Percentiles rank a stretch among this genome's conserved stretches.
Evolutionary conservation across 176 grass and related monocot species (phyloP).

Genomic region (Otatea glauca): DNA sequence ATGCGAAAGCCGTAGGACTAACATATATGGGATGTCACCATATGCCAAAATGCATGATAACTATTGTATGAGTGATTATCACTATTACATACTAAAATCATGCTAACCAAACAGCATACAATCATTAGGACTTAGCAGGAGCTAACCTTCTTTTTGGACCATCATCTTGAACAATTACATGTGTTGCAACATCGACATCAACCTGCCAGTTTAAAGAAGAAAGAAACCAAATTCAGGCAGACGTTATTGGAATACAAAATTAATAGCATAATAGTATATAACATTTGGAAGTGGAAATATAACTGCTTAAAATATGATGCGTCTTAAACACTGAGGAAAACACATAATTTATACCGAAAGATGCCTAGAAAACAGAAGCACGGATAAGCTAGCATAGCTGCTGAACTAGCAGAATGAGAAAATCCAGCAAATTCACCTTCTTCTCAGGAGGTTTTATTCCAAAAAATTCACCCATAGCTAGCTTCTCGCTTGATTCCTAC

Average conservation of each 20-base stretch:
- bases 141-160: conserved; percentile 91
- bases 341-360: not conserved
- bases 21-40: conserved; percentile 12
- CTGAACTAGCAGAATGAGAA: conserved; percentile 39
- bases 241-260: not conserved
- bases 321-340: conserved; percentile 14
- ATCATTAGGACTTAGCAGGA: conserved; percentile 33
- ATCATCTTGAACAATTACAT: conserved; percentile 81
- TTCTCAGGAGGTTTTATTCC: conserved; percentile 85
- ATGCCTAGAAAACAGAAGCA: conserved; percentile 10
- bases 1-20: not conserved
- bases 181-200: conserved; percentile 83
- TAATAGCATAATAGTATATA: conserved; percentile 22
- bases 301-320: not conserved
- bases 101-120: conserved; percentile 27
- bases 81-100: not conserved
- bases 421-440: conserved; percentile 60
- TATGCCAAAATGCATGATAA: conserved; percentile 24
- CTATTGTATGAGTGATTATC: not conserved
- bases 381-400: conserved; percentile 11
- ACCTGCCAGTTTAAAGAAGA: conserved; percentile 59
- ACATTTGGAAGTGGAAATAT: not conserved
- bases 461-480: conserved; percentile 98
- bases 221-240: conserved; percentile 20
- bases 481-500: conserved; percentile 95